Conservation (phyloP, 345 rosid species). For the Turnera subulata region DNA sequence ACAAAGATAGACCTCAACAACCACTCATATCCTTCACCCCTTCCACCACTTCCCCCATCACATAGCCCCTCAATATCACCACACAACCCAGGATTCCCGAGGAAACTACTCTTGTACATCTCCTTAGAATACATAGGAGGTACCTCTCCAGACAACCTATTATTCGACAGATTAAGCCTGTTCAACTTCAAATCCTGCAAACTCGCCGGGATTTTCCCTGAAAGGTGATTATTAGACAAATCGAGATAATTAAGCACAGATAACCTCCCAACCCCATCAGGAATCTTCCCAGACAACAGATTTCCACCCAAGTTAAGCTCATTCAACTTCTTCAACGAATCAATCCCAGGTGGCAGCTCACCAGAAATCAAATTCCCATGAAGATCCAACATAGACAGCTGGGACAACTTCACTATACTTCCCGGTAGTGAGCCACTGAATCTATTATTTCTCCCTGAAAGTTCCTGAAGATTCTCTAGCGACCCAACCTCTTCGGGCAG, state of each 20-base stretch:
- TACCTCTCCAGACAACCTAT: constrained; percentile 58
- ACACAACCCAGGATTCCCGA: constrained; percentile 83
- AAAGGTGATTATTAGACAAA: constrained; percentile 63
- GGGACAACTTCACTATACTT: constrained; percentile 52
- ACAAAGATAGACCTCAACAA: constrained; percentile 63
- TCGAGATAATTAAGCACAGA: constrained; percentile 86
- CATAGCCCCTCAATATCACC: constrained; percentile 66
- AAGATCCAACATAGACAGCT: constrained; percentile 72
- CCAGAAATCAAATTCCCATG: constrained; percentile 65
- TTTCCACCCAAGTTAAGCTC: constrained; percentile 75
- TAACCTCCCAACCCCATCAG: constrained; percentile 58
- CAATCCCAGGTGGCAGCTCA: constrained; percentile 52
- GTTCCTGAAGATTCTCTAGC: constrained; percentile 41
- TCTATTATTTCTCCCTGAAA: constrained; percentile 60
- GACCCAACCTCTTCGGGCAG: constrained; percentile 79
- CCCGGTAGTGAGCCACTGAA: constrained; percentile 63
- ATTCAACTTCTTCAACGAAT: constrained; percentile 71
- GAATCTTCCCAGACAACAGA: constrained; percentile 55
- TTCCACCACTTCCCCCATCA: constrained; percentile 37
- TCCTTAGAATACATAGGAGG: constrained; percentile 66
- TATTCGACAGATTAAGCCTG: constrained; percentile 77
- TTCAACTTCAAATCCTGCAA: constrained; percentile 88
- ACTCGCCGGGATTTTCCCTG: constrained; percentile 59
- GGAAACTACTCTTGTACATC: constrained; percentile 59
- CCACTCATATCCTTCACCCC: constrained; percentile 64